phyloP scores from a whole-genome alignment of 768 basidiomycete species.

The Gyrodon lividus region DNA sequence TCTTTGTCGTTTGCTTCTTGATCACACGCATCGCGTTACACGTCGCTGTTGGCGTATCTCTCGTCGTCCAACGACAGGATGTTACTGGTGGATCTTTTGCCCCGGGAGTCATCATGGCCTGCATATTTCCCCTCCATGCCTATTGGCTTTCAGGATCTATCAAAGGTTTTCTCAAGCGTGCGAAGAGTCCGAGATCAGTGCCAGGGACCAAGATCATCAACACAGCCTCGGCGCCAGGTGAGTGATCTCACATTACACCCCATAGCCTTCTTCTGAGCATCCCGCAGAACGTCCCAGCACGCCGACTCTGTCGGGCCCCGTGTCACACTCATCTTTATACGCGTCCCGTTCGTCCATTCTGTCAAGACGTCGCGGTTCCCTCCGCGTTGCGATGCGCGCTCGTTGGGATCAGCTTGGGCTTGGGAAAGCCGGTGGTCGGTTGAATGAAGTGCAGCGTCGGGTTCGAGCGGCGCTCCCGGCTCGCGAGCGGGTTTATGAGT shows the following conservation, averaged over 20 bases:
- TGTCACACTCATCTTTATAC: not conserved
- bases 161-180: conserved; percentile 43
- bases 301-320: conserved; percentile 4
- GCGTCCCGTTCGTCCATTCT: conserved; percentile 21
- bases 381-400: conserved; percentile 27
- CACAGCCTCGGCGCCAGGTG: conserved; percentile 8
- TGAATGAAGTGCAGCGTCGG: conserved; percentile 29
- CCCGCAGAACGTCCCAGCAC: conserved; percentile 18
- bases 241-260: not conserved
- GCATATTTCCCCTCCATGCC: conserved; percentile 49
- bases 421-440: conserved; percentile 26
- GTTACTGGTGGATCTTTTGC: conserved; percentile 35
- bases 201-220: conserved; percentile 6
- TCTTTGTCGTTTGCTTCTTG: conserved; percentile 53
- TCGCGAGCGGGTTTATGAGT: conserved; percentile 30
- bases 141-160: conserved; percentile 54
- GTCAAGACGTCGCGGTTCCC: conserved; percentile 26
- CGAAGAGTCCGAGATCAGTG: conserved; percentile 6
- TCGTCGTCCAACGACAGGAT: conserved; percentile 29
- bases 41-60: conserved; percentile 34
- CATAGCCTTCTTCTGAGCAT: not conserved
- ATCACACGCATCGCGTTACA: conserved; percentile 51
- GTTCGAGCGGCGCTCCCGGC: conserved; percentile 27
- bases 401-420: conserved; percentile 30
- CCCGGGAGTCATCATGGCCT: conserved; percentile 39